Base-by-base conservation (phyloP, 495 filamentous ascomycete species). In the Tuber indicum region DNA sequence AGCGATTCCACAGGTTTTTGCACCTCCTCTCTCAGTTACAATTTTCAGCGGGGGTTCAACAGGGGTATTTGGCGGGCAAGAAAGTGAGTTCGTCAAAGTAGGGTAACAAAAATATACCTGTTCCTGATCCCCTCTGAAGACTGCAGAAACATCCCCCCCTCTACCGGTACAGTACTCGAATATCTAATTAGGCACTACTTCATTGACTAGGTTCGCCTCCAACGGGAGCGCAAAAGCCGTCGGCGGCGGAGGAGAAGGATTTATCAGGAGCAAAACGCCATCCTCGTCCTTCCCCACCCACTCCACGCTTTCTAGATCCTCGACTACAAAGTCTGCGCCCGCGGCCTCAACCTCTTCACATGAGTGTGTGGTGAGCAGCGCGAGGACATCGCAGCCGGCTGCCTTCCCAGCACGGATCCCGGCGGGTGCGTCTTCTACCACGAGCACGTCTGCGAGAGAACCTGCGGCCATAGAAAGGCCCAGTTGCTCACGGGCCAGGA, bases 341-440 rank as follows among this genome's bases (percentile, higher is more conserved):
- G 93, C 92, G 43, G 87, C 88, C 74, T 87, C 81, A 39, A 98
- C 86, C 84, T 94, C 88, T 80, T 90, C 89, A 62, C 90, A 85
- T 36, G 89, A 88, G 84, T 99, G 95, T 71, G 92, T 94, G 66
- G 95, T 98, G 71, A 91, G 90, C 46, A 99, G 84, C n/a, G 91
- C 94, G 69, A 97, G 85, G 7, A 99, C 96, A 83, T 90, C 90
- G 85, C 93, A 98, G 3, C 93, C 93, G 3, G 96, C 95, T 1
- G 90, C 92, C 85, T 96, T 97, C 39, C 96, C 95, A 32, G 94
- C 91, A 72, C 85, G 86, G 77, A 98, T 94, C 4, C 96, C 96
- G n/a, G 94, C 94, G 0, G 96, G 95, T 72, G 92, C 91, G 85
- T 99, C 96, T 84, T 99, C 96, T 10, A 99, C 85, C 47, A 99